These are phyloP conservation scores for Myrica gale DNA, from an alignment of 306 rosid genomes.

Conservation along the genomic window DNA sequence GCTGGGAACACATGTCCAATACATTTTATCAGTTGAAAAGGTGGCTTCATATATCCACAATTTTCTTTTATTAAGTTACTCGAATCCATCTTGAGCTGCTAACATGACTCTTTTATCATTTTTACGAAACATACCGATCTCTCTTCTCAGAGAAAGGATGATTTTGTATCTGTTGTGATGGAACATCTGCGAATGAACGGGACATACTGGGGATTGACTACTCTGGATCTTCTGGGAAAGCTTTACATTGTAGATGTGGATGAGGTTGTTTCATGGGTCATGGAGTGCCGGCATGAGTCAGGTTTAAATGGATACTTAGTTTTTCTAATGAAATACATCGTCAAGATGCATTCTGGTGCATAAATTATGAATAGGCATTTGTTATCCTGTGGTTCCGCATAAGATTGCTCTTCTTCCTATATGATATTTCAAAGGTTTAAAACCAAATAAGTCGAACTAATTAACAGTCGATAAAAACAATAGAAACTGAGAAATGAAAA, in stretches of 20 bases:
- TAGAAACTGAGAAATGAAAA: not conserved
- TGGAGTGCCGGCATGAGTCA: conserved; percentile 75
- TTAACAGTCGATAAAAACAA: not conserved
- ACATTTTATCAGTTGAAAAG: conserved; percentile 69
- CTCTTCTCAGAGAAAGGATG: conserved; percentile 62
- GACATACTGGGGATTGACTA: conserved; percentile 83
- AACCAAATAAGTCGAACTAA: not conserved
- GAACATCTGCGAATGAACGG: conserved; percentile 93
- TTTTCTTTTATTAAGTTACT: not conserved
- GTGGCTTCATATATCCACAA: conserved; percentile 30
- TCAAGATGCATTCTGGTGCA: not conserved
- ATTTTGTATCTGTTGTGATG: conserved; percentile 72
- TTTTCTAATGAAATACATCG: not conserved
- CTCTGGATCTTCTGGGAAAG: conserved; percentile 76
- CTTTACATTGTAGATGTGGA: conserved; percentile 58
- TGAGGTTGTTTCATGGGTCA: conserved; percentile 73
- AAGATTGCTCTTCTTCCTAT: not conserved
- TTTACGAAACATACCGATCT: not conserved
- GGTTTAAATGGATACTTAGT: conserved; percentile 36
- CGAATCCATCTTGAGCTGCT: not conserved
- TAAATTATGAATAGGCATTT: not conserved
- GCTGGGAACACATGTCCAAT: conserved; percentile 66
- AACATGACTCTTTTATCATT: conserved; percentile 7
- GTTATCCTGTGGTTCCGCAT: not conserved
- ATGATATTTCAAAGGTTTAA: not conserved